phyloP scores from a whole-genome alignment of 2,329 filamentous ascomycete species.

The Aspergillus brunneoviolaceus region DNA sequence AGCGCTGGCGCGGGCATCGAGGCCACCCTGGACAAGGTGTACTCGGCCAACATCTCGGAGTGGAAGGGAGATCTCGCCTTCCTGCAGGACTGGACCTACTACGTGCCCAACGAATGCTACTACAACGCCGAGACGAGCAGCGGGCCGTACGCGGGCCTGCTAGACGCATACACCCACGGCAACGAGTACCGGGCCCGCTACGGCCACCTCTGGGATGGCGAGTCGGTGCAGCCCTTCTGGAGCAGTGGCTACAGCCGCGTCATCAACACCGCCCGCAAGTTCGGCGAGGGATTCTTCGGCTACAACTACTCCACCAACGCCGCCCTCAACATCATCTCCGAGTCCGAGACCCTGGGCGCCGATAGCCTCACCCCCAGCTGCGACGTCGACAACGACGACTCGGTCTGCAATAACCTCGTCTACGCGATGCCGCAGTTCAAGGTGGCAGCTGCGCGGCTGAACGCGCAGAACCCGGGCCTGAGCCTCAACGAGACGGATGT shows the following conservation, averaged over 20 bases:
- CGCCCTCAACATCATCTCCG: constrained; percentile 25
- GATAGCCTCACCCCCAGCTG: constrained; percentile 22
- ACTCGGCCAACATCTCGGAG: constrained; percentile 1
- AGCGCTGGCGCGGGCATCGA: constrained; percentile 12
- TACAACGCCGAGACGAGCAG: constrained; percentile 18
- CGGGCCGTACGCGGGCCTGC: constrained; percentile 21
- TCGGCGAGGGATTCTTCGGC: constrained; percentile 26
- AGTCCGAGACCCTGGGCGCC: constrained; percentile 19
- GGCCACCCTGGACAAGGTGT: constrained; percentile 17
- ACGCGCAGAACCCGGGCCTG: constrained; percentile 21
- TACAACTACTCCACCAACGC: constrained; percentile 21
- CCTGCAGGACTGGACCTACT: constrained; percentile 24
- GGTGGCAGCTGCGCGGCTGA: constrained; percentile 21
- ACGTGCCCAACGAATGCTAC: constrained; percentile 18
- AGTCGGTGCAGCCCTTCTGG: constrained; percentile 20
- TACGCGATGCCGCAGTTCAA: constrained; percentile 15
- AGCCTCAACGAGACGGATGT: constrained; percentile 20
- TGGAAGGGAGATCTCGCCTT: constrained; percentile 21
- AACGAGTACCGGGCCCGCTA: constrained; percentile 22
- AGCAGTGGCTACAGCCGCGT: constrained; percentile 22
- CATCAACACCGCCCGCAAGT: constrained; percentile 25
- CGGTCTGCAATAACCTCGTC: constrained; percentile 14
- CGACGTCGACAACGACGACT: constrained; percentile 11
- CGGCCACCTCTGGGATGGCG: constrained; percentile 20
- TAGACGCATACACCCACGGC: constrained; percentile 17